phyloP scores from a whole-genome alignment of 73 alveolate genomes.

The Paramecium primaurelia region DNA sequence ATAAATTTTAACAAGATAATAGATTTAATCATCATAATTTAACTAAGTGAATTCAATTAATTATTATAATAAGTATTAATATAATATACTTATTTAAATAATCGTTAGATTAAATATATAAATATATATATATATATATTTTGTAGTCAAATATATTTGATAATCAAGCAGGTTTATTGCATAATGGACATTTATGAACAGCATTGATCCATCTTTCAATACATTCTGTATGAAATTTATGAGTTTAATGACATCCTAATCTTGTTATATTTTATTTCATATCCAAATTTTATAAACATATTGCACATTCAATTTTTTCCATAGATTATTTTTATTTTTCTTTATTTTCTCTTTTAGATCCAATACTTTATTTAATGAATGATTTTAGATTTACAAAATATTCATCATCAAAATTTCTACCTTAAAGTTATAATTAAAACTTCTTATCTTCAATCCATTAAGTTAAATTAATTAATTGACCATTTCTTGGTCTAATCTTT shows the following conservation, averaged over 20 bases:
- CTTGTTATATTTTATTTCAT: neutral
- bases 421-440: neutral
- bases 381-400: neutral
- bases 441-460: neutral
- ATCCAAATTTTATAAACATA: neutral
- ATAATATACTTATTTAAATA: no score
- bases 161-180: slow-evolving; percentile 12
- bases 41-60: no score
- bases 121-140: neutral
- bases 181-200: slow-evolving; percentile 3
- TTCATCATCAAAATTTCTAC: neutral
- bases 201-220: neutral
- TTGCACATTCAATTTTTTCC: neutral
- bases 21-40: neutral
- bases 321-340: neutral
- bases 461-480: neutral
- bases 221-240: neutral
- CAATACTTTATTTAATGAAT: neutral
- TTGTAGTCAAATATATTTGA: neutral
- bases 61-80: no score
- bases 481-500: neutral
- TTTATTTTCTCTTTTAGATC: neutral
- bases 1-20: neutral
- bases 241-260: neutral
- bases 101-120: neutral